Evolutionary conservation across 768 basidiomycete genomes (phyloP), one percentile per base, ranked within the genome.

Genomic region (Inosperma sp.): DNA sequence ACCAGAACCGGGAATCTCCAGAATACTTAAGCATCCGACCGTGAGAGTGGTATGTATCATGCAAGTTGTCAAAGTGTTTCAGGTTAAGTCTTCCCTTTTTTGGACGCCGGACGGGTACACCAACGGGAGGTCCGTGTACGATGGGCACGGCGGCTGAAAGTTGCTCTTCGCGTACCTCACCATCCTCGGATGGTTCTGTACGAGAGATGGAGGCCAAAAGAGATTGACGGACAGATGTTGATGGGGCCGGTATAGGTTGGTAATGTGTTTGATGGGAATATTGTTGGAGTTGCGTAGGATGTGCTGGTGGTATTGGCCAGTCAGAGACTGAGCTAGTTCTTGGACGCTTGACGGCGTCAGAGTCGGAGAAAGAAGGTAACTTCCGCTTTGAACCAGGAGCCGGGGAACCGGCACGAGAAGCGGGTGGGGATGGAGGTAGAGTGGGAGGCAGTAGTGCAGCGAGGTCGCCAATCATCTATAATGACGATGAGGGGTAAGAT

Each of bases 1-100:
- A 85, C 79, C 80, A 82, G 59, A 87, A 82, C 30, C 88, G 83
- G 37, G 82, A 79, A 62, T 89, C 86, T 21, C 88, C 88, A 1
- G 88, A 89, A 62, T 87, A 89, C 68, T 93, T 91, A 63, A 93
- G 84, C 57, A 76, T 70, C 51, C 88, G 82, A 17, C 86, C 90
- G 16, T 78, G 76, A 3, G 67, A 68, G 57, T 88, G 81, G 62
- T 87, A 91, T 61, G 76, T 81, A 62, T 85, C 78, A 59, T 88
- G 80, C 34, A 88, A 70, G 31, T 68, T 70, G 47, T 86, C 81
- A 62, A 74, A 82, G 59, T 82, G 75, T 31, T 71, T 65, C 4
- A 54, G 56, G 25, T 70, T 62, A 33, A 73, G 68, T 62, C 74
- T 75, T 54, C 84, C 82, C 43, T 82, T 80, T 60, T 81, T 81